Evolutionary conservation across 768 basidiomycete species (phyloP), one percentile per base, ranked within the genome.

Genomic region (Phaeolepiota aurea): DNA sequence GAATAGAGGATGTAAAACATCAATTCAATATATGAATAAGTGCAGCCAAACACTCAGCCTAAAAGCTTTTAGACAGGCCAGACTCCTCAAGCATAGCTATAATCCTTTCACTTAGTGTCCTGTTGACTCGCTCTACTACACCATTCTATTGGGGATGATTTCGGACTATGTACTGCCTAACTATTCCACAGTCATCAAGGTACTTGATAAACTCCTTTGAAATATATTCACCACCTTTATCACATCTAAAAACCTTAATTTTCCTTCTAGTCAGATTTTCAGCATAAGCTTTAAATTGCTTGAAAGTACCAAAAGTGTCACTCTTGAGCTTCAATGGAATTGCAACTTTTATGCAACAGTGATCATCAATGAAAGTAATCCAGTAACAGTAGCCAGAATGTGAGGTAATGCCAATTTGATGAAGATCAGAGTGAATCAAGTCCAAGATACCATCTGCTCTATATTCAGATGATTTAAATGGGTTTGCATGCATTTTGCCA

Each of bases 91-190:
- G 53, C 51, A 68, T 55, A 0, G 61, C 46, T 14, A 44, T 48
- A 14, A 58, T 50, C 4, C 45, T 47, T 21, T 67, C 59, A 1
- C 52, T 45, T n/a, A 72, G 41, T 1, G 56, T 61, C 7, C 55
- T 46, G 36, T 72, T 71, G 1, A 48, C 45, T 2, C 59, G 42
- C 42, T 74, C 65, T 0, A 64, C 65, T 4, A 66, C 55, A n/a
- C 65, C 61, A 49, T 71, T 74, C 40, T 72, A 65, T 47, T 67
- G 61, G 3, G 64, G 65, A 33, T 46, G 48, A 23, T 54, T 51
- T 3, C 51, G 37, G 19, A 33, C 43, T 11, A 53, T 58, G 41
- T 50, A 47, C 35, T 54, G 47, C 5, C 51, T 42, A 2, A 21
- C 40, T 40, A 61, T 59, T 1, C 56, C 57, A 32, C 47, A 37